Evolutionary conservation across 345 rosid species (phyloP).

Genomic region (Gossypium stocksii): DNA sequence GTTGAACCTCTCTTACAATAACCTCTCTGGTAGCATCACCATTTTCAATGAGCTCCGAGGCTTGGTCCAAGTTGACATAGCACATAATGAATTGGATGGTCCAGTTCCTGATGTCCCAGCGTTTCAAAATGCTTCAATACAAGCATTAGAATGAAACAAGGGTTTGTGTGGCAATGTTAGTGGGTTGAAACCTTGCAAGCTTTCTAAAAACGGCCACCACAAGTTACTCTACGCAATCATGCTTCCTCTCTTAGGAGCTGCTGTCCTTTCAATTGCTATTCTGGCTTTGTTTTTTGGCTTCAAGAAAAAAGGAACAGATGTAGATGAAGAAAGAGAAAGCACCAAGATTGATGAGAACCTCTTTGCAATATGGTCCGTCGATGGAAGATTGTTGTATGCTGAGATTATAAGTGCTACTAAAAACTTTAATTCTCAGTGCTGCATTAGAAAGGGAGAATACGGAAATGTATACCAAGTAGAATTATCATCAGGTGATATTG

Average conservation of each 20-base stretch:
- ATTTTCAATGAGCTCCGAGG: background rate
- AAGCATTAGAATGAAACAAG: background rate
- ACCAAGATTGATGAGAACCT: background rate
- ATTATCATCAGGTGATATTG: background rate
- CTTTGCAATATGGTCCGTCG: background rate
- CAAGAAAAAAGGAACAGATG: background rate
- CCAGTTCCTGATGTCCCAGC: background rate
- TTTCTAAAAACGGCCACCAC: background rate
- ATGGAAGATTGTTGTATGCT: background rate
- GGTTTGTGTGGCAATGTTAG: background rate
- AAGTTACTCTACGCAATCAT: background rate
- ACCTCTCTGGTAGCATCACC: background rate
- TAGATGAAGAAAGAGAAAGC: background rate
- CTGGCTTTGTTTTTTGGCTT: background rate
- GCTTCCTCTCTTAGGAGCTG: background rate
- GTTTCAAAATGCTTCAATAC: background rate
- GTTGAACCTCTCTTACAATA: background rate
- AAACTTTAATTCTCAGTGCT: background rate
- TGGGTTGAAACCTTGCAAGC: background rate
- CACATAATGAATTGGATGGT: background rate
- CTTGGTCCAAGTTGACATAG: background rate
- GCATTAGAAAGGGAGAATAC: background rate
- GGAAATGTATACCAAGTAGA: background rate
- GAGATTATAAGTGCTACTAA: background rate
- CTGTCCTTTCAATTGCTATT: background rate